Evolutionary conservation across 2,329 filamentous ascomycete genomes (phyloP).

Genomic region (Talaromyces sp.): DNA sequence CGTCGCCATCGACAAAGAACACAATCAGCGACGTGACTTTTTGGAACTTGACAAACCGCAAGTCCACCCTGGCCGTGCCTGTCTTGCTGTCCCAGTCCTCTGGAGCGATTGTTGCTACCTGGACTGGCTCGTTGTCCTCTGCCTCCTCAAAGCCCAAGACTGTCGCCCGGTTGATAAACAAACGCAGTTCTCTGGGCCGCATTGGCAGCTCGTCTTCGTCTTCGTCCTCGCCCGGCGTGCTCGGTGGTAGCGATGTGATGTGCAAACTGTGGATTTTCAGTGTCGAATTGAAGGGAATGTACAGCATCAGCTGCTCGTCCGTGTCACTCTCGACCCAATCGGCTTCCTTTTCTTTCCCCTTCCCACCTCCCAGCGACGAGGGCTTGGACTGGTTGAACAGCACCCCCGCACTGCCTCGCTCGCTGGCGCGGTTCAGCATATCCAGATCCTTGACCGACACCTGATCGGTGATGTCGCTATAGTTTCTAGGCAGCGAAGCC

Average conservation of each 20-base stretch:
- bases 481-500: conserved; percentile 69
- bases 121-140: conserved; percentile 75
- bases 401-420: conserved; percentile 64
- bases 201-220: conserved; percentile 71
- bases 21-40: conserved; percentile 80
- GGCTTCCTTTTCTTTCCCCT: conserved; percentile 45
- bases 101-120: conserved; percentile 67
- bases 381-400: conserved; percentile 69
- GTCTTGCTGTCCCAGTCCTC: conserved; percentile 72
- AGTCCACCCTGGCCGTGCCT: conserved; percentile 63
- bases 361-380: conserved; percentile 42
- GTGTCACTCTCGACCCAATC: conserved; percentile 97
- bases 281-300: conserved; percentile 78
- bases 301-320: conserved; percentile 93
- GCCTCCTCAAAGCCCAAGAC: conserved; percentile 94
- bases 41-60: conserved; percentile 97
- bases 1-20: conserved; percentile 82
- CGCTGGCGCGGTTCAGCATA: conserved; percentile 77
- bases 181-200: conserved; percentile 73
- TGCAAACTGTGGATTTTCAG: conserved; percentile 83
- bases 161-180: conserved; percentile 83
- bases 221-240: conserved; percentile 40
- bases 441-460: conserved; percentile 76
- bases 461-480: conserved; percentile 74
- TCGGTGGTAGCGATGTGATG: conserved; percentile 71